Evolutionary conservation across 2,329 filamentous ascomycete genomes (phyloP), one percentile per base, ranked within the genome.

Genomic region (Colletotrichum sublineola): DNA sequence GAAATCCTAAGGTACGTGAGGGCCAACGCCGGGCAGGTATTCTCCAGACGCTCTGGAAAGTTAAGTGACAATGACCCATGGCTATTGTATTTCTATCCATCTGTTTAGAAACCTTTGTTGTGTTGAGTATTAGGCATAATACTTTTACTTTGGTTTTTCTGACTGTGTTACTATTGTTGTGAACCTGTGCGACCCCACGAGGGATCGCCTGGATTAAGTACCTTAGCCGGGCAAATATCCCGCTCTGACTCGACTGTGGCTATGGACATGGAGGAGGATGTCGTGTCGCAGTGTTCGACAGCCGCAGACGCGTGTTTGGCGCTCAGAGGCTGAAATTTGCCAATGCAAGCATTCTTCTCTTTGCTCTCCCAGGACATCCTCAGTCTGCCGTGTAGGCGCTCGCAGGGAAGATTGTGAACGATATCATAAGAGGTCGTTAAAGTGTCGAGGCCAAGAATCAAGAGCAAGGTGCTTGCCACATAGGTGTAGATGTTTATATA

Each of bases 201-300:
- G 24, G 24, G 24, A 24, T 24, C 24, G 24, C 24, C 24, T 24
- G 24, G 24, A 24, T 24, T 24, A 24, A 24, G 24, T 24, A 24
- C 24, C 24, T 24, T 24, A 24, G 24, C 24, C 24, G 24, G 24
- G 24, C 24, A 24, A 24, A 24, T 24, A 24, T 24, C 24, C 24
- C 24, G 24, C 1, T 24, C 24, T 24, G 24, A 24, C 24, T 24
- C 86, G 60, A 88, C 87, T 0, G 87, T 83, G 63, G 82, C 86
- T 0, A 91, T 91, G 76, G 89, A 89, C 2, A 82, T 82, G 4
- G 82, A 85, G 38, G 80, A 80, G 29, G 87, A 90, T 71, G 53
- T 72, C 2, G n/a, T n/a, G 14, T 38, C n/a, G 88, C 87, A 1
- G 88, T 90, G 0, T 78, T 91, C n/a, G 87, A 91, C 76, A 63